Evolutionary conservation across 2,329 filamentous ascomycete genomes (phyloP).

Genomic region (Trichoderma lentiforme): DNA sequence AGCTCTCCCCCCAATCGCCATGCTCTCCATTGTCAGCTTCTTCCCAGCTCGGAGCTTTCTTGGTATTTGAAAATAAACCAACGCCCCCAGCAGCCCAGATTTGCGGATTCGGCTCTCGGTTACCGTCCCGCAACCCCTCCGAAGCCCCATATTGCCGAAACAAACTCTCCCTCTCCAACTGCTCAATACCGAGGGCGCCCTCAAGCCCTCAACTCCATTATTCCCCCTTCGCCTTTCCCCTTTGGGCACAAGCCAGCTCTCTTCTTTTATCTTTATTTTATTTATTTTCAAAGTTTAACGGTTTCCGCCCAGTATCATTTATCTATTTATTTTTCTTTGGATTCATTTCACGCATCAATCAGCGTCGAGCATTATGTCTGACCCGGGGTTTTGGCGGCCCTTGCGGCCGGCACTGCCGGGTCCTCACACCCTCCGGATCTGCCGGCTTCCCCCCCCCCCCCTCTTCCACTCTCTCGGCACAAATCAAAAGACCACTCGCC

Average conservation of each 20-base stretch:
- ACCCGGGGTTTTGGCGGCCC: neutral
- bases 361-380: neutral
- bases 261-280: neutral
- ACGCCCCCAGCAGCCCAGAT: neutral
- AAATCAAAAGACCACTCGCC: neutral
- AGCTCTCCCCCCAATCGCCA: neutral
- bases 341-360: neutral
- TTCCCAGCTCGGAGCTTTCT: neutral
- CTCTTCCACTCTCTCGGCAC: neutral
- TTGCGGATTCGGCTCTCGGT: conserved; percentile 11
- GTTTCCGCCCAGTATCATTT: neutral
- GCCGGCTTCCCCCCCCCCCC: neutral
- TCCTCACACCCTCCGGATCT: conserved; percentile 4
- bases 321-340: neutral
- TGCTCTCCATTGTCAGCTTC: neutral
- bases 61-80: neutral
- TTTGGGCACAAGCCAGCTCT: neutral
- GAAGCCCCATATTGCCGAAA: conserved; percentile 5
- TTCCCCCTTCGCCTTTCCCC: neutral
- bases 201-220: neutral
- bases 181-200: neutral
- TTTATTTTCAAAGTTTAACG: neutral
- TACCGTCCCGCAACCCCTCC: neutral
- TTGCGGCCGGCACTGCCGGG: neutral
- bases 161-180: neutral